Evolutionary conservation across 352 stramenopile genomes (phyloP), one percentile per base, ranked within the genome.

Genomic region (Globisporangium middletonii): DNA sequence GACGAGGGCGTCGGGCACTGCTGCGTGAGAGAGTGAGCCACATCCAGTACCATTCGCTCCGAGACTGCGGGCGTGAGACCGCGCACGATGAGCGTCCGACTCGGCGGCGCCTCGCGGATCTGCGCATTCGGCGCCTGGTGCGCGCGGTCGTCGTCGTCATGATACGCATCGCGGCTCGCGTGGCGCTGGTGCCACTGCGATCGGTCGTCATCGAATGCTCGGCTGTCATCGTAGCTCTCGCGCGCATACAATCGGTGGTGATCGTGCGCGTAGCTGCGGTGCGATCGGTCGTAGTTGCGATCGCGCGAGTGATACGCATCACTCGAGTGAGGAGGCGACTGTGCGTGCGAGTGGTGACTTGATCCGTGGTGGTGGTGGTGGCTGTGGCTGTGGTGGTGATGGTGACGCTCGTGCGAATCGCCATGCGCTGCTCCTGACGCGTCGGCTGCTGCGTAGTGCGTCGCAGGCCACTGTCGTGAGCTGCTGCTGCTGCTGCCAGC

Each of bases 41-140:
- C 80, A 86, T 93, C 75, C 50, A 53, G 50, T 86, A 91, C 80
- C 80, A 86, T 93, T 77, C 68, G 67, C 23, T 91, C 75, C 38
- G 77, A 60, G 42, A 87, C 73, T 11, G 58, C 64, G 16, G 69
- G 72, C 57, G 73, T 61, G 41, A 93, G 59, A 26, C 74, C 68
- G 18, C 78, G 81, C 27, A 93, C 41, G 54, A 93, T 70, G 45
- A 93, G 68, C 49, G 77, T 88, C 35, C 74, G 61, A 45, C 78
- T 90, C 0, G 83, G 80, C 37, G 75, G 60, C 37, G 58, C 58
- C 0, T 64, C 53, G 11, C 58, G 45, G 41, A 64, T 58, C 16
- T 53, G 46, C 42, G 46, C 15, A n/a, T 27, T 35, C 8, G 44
- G 11, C 3, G 42, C 33, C 13, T 59, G 42, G n/a, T 54, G 53